phyloP scores from a whole-genome alignment of 2,329 filamentous ascomycete genomes.

The Diaporthe ilicicola region DNA sequence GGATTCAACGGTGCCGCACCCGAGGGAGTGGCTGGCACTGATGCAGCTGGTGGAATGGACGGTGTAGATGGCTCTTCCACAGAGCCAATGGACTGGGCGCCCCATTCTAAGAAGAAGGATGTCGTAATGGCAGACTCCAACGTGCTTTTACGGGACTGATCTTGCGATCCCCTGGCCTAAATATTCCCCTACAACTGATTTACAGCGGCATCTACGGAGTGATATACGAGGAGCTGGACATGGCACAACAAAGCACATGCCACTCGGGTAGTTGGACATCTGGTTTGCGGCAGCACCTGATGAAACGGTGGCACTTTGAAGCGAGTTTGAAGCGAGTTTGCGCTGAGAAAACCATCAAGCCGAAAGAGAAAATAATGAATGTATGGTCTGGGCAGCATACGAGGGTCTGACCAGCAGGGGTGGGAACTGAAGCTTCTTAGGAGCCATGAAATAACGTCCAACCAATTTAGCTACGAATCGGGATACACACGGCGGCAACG shows the following conservation, averaged over 20 bases:
- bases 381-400: not conserved
- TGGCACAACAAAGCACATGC: constrained; percentile 17
- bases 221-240: constrained; percentile 20
- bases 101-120: not conserved
- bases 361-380: not conserved
- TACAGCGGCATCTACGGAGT: constrained; percentile 10
- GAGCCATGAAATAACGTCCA: not conserved
- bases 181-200: not conserved
- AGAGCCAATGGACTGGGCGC: constrained; percentile 13
- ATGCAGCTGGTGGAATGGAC: not conserved
- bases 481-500: not conserved
- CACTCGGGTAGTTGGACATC: not conserved
- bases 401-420: constrained; percentile 2
- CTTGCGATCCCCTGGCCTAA: not conserved
- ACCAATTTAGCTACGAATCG: not conserved
- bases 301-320: too few species aligned
- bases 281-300: constrained; percentile 8
- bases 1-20: not conserved
- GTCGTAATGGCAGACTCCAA: not conserved
- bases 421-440: not conserved
- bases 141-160: not conserved
- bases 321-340: not conserved
- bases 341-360: not conserved
- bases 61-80: not conserved
- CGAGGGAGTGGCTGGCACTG: not conserved